Base-by-base conservation (phyloP, 1,284 basidiomycete genomes). In the Boletus semigastroideus region DNA sequence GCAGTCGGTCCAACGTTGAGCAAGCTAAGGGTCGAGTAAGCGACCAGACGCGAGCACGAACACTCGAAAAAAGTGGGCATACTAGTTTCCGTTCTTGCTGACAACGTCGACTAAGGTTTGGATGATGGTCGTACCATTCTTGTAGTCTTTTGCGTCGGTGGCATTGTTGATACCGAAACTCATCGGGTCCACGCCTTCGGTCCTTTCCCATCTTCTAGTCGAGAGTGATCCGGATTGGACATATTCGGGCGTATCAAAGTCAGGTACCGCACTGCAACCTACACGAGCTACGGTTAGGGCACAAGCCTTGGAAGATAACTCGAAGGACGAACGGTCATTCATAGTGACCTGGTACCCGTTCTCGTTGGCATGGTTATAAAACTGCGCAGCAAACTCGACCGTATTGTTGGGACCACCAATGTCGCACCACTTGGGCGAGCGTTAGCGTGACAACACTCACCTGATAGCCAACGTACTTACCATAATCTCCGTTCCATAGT, bases 171-270 rank as follows among this genome's bases (percentile, higher is more conserved):
- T 64, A 1, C 77, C 74, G 56, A 76, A 80, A 49, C 75, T 78
- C 46, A 62, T 69, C 0, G 79, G 78, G 51, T 78, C 75, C 68
- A 78, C 72, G 20, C 79, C 79, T 53, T 78, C 80, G 39, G 68
- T 80, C 17, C 75, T 80, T 62, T 84, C 83, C 83, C 83, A 84
- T 48, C 70, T 74, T 36, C 67, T 65, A 1, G 75, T 70, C 44
- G 82, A 79, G 17, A 78, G 74, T 1, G 76, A 72, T 20, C 72
- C 73, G 50, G 80, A 83, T 1, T 71, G 71, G 1, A 74, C 68
- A 52, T 83, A 83, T 57, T 85, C 83, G 0, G 82, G 82, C 0
- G 82, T 84, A 49, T 78, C 75, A 55, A 81, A 82, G 56, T 83
- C 80, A 2, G 75, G 70, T 11, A 75, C 70, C 22, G 70, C 66